Evolutionary conservation across 805 yeast genomes (phyloP), one percentile per base, ranked within the genome.

Genomic region (Nakazawaea wyomingensis): DNA sequence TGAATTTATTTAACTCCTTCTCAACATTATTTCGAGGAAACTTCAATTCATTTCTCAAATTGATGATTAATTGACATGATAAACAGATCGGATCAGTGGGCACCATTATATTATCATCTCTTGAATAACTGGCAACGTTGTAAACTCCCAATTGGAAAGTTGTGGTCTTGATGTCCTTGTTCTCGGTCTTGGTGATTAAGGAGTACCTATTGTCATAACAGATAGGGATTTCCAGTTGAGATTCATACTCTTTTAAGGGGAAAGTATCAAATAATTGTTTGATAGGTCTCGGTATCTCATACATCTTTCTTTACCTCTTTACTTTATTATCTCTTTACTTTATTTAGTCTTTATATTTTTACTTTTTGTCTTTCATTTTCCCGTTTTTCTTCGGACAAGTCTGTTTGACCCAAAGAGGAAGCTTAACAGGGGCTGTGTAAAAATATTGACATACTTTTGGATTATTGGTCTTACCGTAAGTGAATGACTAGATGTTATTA

Each of bases 61-160:
- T 69, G 28, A 80, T 54, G 0, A 73, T 53, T 19, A 81, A 57
- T 37, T 75, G 65, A 10, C 70, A 62, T 16, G 66, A 64, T 8
- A 79, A 56, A 38, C 85, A 74, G 11, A 71, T 54, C 0, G 88
- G 88, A 50, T 82, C 89, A 0, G 76, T 66, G 1, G 86, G 79
- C 1, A 75, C 51, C 14, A 59, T 48, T 1, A 56, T 50, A 7
- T 54, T 45, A 1, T 47, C 52, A 28, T 59, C 57, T 11, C 61
- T 62, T 2, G 56, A 45, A 35, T 60, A 59, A 6, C 61, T 55
- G 17, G 51, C 36, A 3, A 74, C 63, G 50, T 72, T 73, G 53
- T 76, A 78, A 1, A 78, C 80, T 1, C 80, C 84, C 17, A 82
- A 54, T 26, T 68, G 66, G 59, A 80, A 78, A 11, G 56, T n/a